A percentile compares a stretch with the other conserved stretches of the same genome.
Evolutionary conservation across 176 grass and related monocot genomes (phyloP).

Genomic region (Melocanna baccifera): DNA sequence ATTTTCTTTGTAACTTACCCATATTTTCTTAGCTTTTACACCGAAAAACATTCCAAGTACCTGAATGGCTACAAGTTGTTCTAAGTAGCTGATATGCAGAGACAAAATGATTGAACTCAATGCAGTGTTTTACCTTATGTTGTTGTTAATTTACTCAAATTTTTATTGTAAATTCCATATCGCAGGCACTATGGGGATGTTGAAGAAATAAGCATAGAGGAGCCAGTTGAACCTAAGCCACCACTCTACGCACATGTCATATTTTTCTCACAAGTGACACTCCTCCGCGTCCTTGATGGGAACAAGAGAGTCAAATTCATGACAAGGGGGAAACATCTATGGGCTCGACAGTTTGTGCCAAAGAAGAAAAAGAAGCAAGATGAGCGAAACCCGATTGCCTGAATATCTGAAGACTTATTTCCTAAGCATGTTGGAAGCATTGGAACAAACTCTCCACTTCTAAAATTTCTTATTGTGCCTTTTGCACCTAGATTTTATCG

Average conservation of each 20-base stretch:
- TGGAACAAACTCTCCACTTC: background rate
- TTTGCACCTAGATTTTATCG: background rate
- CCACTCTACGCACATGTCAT: slow-evolving; percentile 60
- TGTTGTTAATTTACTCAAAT: background rate
- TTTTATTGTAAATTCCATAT: slow-evolving; percentile 12
- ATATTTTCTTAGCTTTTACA: background rate
- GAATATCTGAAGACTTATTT: background rate
- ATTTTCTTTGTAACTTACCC: background rate
- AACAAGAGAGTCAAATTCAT: slow-evolving; percentile 45
- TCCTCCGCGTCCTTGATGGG: slow-evolving; percentile 37
- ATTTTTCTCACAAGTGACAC: slow-evolving; percentile 39
- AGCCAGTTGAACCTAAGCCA: slow-evolving; percentile 19
- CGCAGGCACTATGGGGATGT: slow-evolving; percentile 37
- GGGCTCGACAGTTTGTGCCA: slow-evolving; percentile 65
- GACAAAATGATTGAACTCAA: background rate
- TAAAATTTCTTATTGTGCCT: background rate
- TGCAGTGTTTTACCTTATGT: background rate
- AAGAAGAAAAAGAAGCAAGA: slow-evolving; percentile 35
- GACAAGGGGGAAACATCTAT: slow-evolving; percentile 53
- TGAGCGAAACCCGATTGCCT: background rate
- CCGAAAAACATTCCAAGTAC: background rate
- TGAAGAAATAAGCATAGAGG: slow-evolving; percentile 48
- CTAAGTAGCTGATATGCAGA: background rate
- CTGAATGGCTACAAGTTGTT: background rate
- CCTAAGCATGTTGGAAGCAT: background rate